Conservation (phyloP, 2,329 filamentous ascomycete genomes). For the Trichoderma sp. region DNA sequence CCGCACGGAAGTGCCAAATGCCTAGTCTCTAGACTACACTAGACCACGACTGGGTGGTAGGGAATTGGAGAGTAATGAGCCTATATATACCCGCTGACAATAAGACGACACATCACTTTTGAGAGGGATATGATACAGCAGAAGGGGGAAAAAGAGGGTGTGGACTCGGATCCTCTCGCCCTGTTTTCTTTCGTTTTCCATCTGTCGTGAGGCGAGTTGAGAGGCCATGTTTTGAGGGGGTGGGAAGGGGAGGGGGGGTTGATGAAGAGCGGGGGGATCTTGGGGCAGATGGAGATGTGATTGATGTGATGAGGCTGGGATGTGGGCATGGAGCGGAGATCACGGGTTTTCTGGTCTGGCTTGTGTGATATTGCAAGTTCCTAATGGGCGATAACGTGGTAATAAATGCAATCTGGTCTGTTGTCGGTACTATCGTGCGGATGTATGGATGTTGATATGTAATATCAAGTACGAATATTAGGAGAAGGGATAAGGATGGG, state of each 20-base stretch:
- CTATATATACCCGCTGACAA: background rate
- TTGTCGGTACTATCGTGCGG: too few relatives aligned
- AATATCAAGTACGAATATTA: too few relatives aligned
- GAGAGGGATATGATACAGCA: background rate
- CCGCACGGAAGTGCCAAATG: background rate
- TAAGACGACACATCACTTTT: constrained; percentile 12
- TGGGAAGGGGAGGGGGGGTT: background rate
- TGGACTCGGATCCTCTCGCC: background rate
- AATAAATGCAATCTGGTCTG: too few relatives aligned
- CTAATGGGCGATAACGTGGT: too few relatives aligned
- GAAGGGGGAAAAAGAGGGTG: background rate
- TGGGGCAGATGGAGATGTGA: constrained; percentile 11
- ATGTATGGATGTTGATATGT: too few relatives aligned
- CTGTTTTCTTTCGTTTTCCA: background rate
- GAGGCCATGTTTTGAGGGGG: background rate
- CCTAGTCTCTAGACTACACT: too few relatives aligned
- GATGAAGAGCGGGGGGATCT: background rate
- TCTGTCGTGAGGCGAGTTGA: background rate
- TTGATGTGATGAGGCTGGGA: constrained; percentile 21
- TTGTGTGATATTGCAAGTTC: too few relatives aligned
- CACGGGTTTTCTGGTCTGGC: constrained; percentile 15
- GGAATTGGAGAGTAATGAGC: background rate
- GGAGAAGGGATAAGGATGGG: too few relatives aligned
- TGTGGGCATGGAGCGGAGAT: constrained; percentile 22
- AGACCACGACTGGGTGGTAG: too few relatives aligned